A percentile compares a stretch with the other conserved stretches of the same genome.
Evolutionary conservation across 129 eudicot genomes (phyloP).

Genomic region (Erigeron canadensis): DNA sequence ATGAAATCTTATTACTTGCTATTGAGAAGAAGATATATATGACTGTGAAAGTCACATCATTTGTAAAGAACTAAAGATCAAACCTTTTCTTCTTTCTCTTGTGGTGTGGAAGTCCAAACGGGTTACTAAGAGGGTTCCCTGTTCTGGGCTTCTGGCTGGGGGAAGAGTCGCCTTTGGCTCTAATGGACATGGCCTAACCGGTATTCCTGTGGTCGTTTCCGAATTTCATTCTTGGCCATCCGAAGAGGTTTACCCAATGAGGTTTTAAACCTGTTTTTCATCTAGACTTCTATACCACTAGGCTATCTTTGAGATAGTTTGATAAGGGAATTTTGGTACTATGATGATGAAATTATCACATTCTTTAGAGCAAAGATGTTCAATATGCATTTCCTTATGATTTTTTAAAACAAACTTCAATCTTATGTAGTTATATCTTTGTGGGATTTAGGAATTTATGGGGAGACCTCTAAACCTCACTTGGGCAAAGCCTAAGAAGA

Average conservation of each 20-base stretch:
- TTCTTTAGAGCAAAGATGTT: neutral
- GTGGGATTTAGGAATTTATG: slow-evolving; percentile 58
- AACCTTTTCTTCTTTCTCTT: slow-evolving; percentile 10
- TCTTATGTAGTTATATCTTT: neutral
- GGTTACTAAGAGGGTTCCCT: too few relatives aligned
- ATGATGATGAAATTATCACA: neutral
- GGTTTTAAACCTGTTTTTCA: too few relatives aligned
- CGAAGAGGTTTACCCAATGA: too few relatives aligned
- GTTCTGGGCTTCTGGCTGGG: too few relatives aligned
- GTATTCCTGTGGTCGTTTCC: too few relatives aligned
- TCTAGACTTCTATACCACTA: too few relatives aligned
- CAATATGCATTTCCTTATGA: neutral
- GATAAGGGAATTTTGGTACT: slow-evolving; percentile 9
- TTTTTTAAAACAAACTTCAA: neutral
- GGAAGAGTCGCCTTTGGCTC: too few relatives aligned
- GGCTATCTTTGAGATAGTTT: neutral
- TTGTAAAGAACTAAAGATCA: slow-evolving; percentile 9
- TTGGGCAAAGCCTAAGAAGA: slow-evolving; percentile 74
- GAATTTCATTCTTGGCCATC: too few relatives aligned
- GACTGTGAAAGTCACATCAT: slow-evolving; percentile 4
- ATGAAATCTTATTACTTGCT: neutral
- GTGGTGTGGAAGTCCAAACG: neutral
- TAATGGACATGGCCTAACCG: too few relatives aligned
- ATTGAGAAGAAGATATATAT: neutral
- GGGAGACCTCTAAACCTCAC: slow-evolving; percentile 72